Percentiles rank a stretch among this genome's conserved stretches.
phyloP scores from a whole-genome alignment of 805 yeast genomes.

The Ogataea pini region DNA sequence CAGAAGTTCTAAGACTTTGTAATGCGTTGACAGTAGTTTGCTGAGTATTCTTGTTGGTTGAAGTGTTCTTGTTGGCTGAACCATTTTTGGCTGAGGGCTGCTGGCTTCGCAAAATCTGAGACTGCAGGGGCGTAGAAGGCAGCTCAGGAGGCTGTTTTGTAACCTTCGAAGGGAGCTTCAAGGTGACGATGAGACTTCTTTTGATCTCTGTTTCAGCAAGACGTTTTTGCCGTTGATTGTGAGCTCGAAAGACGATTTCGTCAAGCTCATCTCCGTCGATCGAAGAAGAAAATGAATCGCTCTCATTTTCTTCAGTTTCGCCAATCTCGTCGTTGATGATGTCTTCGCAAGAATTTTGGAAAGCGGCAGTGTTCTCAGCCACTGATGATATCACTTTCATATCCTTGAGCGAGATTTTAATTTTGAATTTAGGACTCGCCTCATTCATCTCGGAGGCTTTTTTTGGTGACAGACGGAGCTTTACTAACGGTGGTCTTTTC shows the following conservation, averaged over 20 bases:
- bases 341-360: too few relatives aligned
- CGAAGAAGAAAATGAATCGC: conserved; percentile 12
- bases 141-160: not conserved
- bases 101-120: too few relatives aligned
- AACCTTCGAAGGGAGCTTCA: conserved; percentile 11
- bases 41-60: not conserved
- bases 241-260: conserved; percentile 19
- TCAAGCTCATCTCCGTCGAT: conserved; percentile 18
- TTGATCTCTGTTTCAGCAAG: not conserved
- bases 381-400: conserved; percentile 2
- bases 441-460: not conserved
- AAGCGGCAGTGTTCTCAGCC: not conserved
- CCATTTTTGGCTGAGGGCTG: too few relatives aligned
- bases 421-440: conserved; percentile 6
- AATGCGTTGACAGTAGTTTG: not conserved
- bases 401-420: conserved; percentile 14
- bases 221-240: conserved; percentile 10
- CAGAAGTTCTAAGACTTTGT: conserved; percentile 6
- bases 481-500: not conserved
- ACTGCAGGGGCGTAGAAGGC: not conserved
- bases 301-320: not conserved
- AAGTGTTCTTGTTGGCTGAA: not conserved
- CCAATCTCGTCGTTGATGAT: not conserved
- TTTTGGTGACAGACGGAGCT: not conserved
- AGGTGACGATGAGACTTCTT: conserved; percentile 11